Percentiles rank a stretch among this genome's conserved stretches.
phyloP scores from a whole-genome alignment of 2,329 filamentous ascomycete species.

The Septoria linicola region DNA sequence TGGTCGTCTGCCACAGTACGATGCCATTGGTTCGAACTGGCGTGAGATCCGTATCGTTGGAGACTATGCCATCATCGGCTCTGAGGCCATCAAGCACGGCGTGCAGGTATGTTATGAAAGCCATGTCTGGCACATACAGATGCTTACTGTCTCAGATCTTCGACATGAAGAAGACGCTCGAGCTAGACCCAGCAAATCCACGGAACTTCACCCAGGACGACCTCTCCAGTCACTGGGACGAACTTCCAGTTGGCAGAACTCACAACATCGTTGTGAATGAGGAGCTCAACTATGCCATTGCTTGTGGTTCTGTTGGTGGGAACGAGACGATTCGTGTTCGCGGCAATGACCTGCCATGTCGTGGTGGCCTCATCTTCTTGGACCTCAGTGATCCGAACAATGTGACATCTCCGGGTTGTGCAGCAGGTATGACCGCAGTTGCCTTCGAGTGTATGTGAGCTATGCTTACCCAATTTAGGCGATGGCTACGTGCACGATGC shows the following conservation, averaged over 20 bases:
- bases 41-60: conserved; percentile 52
- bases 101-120: conserved; percentile 46
- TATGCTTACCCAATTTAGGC: background rate
- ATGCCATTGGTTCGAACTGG: conserved; percentile 48
- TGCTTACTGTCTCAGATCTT: conserved; percentile 46
- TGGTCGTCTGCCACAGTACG: conserved; percentile 53
- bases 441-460: background rate
- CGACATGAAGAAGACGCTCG: conserved; percentile 58
- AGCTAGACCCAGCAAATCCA: conserved; percentile 46
- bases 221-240: conserved; percentile 20
- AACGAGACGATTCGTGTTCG: conserved; percentile 25
- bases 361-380: conserved; percentile 55
- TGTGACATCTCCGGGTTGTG: conserved; percentile 52
- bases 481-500: conserved; percentile 60
- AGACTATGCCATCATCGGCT: conserved; percentile 45
- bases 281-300: conserved; percentile 48
- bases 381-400: conserved; percentile 53
- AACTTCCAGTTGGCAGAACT: conserved; percentile 29
- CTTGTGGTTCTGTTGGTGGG: conserved; percentile 22
- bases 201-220: conserved; percentile 44
- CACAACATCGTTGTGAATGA: conserved; percentile 57
- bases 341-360: conserved; percentile 38
- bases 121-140: background rate
- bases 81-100: conserved; percentile 52
- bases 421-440: conserved; percentile 27